Percentiles rank a stretch among this genome's conserved stretches.
These are phyloP conservation scores for Talaromyces sp. DNA, from an alignment of 2,329 filamentous ascomycete species.

Conservation along the genomic window DNA sequence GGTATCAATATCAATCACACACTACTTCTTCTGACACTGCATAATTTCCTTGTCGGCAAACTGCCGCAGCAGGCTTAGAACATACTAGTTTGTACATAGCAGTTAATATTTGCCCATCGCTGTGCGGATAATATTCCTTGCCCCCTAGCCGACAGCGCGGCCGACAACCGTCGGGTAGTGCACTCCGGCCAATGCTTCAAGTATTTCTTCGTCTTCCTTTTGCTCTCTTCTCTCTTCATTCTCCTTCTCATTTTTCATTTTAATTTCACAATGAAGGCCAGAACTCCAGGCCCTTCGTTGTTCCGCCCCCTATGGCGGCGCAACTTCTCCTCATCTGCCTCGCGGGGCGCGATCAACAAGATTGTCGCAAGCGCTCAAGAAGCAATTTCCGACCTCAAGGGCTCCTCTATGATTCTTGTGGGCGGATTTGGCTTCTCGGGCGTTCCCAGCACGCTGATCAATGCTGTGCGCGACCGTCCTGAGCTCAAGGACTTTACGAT, in stretches of 20 bases:
- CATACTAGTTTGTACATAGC: not conserved
- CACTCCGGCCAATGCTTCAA: not conserved
- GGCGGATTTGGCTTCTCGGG: conserved; percentile 78
- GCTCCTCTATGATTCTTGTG: conserved; percentile 66
- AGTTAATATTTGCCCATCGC: not conserved
- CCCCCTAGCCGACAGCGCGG: not conserved
- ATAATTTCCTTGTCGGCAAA: not conserved
- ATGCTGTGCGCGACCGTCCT: conserved; percentile 59
- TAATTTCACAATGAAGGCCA: conserved; percentile 18
- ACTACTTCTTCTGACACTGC: not conserved
- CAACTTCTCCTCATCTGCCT: conserved; percentile 62
- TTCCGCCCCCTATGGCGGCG: conserved; percentile 40
- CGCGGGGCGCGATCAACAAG: conserved; percentile 68
- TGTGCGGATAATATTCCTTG: not conserved
- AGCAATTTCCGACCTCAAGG: conserved; percentile 67
- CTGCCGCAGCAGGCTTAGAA: not conserved
- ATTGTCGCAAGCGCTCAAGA: conserved; percentile 64
- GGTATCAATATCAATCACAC: not conserved
- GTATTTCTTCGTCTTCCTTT: conserved; percentile 4
- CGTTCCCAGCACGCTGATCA: conserved; percentile 46
- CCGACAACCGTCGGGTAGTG: not conserved
- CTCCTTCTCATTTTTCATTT: not conserved
- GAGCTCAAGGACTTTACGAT: conserved; percentile 61
- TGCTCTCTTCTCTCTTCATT: not conserved
- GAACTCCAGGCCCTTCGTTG: conserved; percentile 22